Percentiles rank a stretch among this genome's conserved stretches.
These are phyloP conservation scores for Microstegium vimineum DNA, from an alignment of 176 grass and related monocot genomes.

Conservation along the genomic window DNA sequence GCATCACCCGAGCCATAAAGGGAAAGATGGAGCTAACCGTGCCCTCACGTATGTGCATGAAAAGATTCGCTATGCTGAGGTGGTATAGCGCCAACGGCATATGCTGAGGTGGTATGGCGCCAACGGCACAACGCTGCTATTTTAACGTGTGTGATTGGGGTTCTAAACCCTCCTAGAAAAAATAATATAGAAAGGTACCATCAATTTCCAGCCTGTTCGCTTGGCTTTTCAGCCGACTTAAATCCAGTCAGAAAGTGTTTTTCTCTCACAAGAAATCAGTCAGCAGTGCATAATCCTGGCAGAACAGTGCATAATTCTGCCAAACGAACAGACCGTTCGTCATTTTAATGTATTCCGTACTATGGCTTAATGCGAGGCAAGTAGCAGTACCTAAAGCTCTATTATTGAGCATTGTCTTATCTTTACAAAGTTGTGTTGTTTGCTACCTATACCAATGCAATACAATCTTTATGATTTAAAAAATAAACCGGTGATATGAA, in stretches of 20 bases:
- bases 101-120: background rate
- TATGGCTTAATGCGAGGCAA: background rate
- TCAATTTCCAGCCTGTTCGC: no score
- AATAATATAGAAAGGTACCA: no score
- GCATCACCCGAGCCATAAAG: background rate
- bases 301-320: no score
- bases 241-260: no score
- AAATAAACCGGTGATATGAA: background rate
- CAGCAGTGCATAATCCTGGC: no score
- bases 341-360: background rate
- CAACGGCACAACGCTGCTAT: background rate
- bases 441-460: background rate
- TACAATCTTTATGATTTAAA: background rate
- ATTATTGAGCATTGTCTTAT: background rate
- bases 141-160: background rate
- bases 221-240: no score
- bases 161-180: no score
- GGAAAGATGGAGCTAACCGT: background rate
- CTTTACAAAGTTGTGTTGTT: background rate
- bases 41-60: background rate
- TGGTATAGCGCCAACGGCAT: background rate
- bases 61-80: slow-evolving; percentile 22
- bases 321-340: no score
- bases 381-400: background rate
- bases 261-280: no score